phyloP scores from a whole-genome alignment of 1,139 yeast species.

The Geotrichum phurueaensis region DNA sequence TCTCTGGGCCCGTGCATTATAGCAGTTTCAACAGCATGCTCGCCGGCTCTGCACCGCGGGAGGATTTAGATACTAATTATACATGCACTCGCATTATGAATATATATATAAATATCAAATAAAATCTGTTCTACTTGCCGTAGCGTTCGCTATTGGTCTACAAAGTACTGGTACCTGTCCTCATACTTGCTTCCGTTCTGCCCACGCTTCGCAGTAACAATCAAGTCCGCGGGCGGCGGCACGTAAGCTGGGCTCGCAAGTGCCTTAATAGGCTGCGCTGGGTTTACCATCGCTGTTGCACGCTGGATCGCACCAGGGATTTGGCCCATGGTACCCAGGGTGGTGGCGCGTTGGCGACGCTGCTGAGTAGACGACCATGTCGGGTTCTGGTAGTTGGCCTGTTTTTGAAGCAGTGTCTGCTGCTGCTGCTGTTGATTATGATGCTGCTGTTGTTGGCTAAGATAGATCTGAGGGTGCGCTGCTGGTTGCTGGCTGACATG shows the following conservation, averaged over 20 bases:
- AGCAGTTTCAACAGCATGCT: neutral
- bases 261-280: conserved; percentile 36
- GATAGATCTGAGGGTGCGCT: conserved; percentile 9
- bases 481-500: neutral
- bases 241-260: conserved; percentile 40
- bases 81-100: neutral
- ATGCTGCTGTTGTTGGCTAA: conserved; percentile 3
- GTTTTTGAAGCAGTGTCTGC: conserved; percentile 1
- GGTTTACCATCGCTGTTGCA: conserved; percentile 39
- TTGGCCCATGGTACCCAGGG: conserved; percentile 39
- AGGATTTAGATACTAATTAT: neutral
- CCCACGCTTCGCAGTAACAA: conserved; percentile 21
- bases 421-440: conserved; percentile 6
- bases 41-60: neutral
- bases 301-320: conserved; percentile 40
- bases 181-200: conserved; percentile 17
- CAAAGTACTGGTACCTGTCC: conserved; percentile 8
- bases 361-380: conserved; percentile 11
- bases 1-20: neutral
- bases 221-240: conserved; percentile 36
- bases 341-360: conserved; percentile 37
- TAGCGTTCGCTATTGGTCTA: conserved; percentile 1
- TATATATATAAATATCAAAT: neutral
- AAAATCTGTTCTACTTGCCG: too few relatives aligned
- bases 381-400: neutral